Base-by-base conservation (phyloP, 2,329 filamentous ascomycete species). In the Xylaria arbuscula region DNA sequence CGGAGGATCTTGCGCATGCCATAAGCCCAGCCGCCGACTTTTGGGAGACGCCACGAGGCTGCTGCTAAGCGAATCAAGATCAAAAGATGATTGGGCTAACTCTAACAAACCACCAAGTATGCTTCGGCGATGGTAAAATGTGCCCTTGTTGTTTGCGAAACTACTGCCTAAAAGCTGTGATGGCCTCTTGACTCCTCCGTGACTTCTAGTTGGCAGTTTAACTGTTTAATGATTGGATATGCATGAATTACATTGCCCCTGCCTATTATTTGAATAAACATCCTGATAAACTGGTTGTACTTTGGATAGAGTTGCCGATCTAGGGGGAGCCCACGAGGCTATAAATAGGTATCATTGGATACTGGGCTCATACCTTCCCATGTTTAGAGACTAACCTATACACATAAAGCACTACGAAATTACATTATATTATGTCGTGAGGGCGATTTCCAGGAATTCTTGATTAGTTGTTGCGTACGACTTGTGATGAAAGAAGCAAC, bases 101-200 rank as follows among this genome's bases (percentile, higher is more conserved):
- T 57, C 24, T 42, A 8, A 28, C 54, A 59, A 34, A 32, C 56
- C 13, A 42, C 55, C 48, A 13, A 55, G 17, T 55, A 40, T 60
- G 28, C 60, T 17, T 54, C 55, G 48, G 60, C 58, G 65, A 64
- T 19, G 32, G 53, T 47, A 13, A 19, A 67, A 55, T 13, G 58
- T 24, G 53, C 28, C 22, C 47, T 50, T 36, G 13, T 54, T 22
- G n/a, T 55, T 64, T 42, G 22, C 32, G 45, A 53, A 51, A 24
- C 19, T 51, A n/a, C 15, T 24, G 15, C 28, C 28, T 28, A 28
- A 28, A 28, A 28, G 28, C 28, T 28, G 3, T 28, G 2, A 28
- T 28, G 28, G 28, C 28, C 3, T 2, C 5, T 28, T 28, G 28
- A 2, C 28, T 28, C 28, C 5, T 28, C 28, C 28, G 5, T 5